A percentile compares a stretch with the other conserved stretches of the same genome.
Conservation (phyloP, 129 eudicot genomes). For the Mikania micrantha region DNA sequence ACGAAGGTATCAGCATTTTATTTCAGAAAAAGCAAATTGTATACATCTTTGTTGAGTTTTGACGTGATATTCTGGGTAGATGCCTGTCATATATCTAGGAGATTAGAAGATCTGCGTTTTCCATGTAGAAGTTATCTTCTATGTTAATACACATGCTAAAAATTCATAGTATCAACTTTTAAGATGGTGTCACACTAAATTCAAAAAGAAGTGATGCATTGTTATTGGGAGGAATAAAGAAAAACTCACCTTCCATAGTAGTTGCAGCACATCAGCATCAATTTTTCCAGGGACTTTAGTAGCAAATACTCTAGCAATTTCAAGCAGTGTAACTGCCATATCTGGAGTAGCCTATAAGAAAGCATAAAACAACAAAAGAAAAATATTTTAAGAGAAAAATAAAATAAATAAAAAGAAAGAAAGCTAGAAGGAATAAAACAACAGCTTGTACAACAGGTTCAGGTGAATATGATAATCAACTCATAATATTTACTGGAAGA, state of each 20-base stretch:
- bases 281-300: constrained; percentile 99
- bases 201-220: not conserved
- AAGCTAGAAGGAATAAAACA: not conserved
- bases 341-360: constrained; percentile 83
- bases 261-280: constrained; percentile 96
- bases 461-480: not conserved
- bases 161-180: not conserved
- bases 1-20: not conserved
- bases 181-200: not conserved
- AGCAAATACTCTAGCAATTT: constrained; percentile 95
- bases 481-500: not conserved
- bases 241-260: constrained; percentile 85
- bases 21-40: not conserved
- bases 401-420: not conserved
- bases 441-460: not conserved
- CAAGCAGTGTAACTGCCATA: constrained; percentile 98
- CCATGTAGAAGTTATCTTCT: not conserved
- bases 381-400: not conserved
- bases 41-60: not conserved
- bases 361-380: not conserved
- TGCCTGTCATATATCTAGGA: not conserved
- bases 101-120: not conserved
- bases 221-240: not conserved
- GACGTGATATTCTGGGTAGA: not conserved
- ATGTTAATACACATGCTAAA: constrained; percentile 1